These are phyloP conservation scores for Trichosporon asahii DNA, from an alignment of 1,284 basidiomycete species.

Conservation along the genomic window DNA sequence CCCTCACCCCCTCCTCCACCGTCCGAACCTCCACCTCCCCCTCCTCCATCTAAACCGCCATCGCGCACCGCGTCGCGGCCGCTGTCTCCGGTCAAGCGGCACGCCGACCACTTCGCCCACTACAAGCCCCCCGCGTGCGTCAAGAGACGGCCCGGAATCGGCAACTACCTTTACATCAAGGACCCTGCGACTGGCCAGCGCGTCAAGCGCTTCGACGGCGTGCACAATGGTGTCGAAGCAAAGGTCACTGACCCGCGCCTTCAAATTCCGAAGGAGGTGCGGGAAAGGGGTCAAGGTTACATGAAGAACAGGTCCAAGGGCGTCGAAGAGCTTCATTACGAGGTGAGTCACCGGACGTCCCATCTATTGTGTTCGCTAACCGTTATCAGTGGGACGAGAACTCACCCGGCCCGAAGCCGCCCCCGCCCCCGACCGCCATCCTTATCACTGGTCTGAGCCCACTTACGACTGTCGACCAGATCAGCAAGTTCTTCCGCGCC, in stretches of 20 bases:
- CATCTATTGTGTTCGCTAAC: slow-evolving; percentile 9
- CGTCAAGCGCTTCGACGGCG: slow-evolving; percentile 43
- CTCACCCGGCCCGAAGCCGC: slow-evolving; percentile 71
- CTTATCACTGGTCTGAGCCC: slow-evolving; percentile 71
- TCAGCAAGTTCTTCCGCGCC: slow-evolving; percentile 65
- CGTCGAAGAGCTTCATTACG: slow-evolving; percentile 35
- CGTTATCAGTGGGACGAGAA: slow-evolving; percentile 66
- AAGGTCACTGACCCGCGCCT: slow-evolving; percentile 38
- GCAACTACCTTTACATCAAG: slow-evolving; percentile 32
- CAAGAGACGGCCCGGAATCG: slow-evolving; percentile 29
- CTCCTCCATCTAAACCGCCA: slow-evolving; percentile 17
- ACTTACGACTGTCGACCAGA: slow-evolving; percentile 63
- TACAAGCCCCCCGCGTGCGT: slow-evolving; percentile 31
- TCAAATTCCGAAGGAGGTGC: slow-evolving; percentile 24
- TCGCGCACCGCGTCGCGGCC: slow-evolving; percentile 19
- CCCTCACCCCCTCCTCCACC: slow-evolving; percentile 30
- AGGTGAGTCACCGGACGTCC: slow-evolving; percentile 32
- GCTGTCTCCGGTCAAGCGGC: slow-evolving; percentile 12
- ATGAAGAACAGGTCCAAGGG: slow-evolving; percentile 34
- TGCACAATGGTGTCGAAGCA: slow-evolving; percentile 30
- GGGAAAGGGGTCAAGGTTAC: slow-evolving; percentile 32
- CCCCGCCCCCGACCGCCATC: slow-evolving; percentile 61
- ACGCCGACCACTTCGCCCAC: slow-evolving; percentile 32
- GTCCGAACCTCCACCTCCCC: slow-evolving; percentile 31
- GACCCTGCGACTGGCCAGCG: slow-evolving; percentile 28